These are phyloP conservation scores for Dissophora globulifera DNA, from an alignment of 192 early-diverging fungal genomes.

Conservation along the genomic window DNA sequence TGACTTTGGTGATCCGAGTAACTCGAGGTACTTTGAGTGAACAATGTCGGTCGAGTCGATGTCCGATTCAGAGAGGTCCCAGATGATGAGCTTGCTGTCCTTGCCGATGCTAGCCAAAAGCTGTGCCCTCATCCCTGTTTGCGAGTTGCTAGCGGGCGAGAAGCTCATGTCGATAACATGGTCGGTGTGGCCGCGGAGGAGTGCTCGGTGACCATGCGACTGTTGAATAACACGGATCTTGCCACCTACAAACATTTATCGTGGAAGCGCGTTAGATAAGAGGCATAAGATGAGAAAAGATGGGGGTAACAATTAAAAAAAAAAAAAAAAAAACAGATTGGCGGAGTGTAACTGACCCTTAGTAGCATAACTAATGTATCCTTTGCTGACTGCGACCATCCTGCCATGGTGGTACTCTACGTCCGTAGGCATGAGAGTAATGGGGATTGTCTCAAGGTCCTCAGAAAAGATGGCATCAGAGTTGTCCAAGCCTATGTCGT, in stretches of 20 bases:
- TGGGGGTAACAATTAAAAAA: too few relatives aligned
- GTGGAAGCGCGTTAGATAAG: too few relatives aligned
- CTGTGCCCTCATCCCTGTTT: conserved; percentile 5
- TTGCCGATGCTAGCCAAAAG: conserved; percentile 42
- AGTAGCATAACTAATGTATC: conserved; percentile 59
- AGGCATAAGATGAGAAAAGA: not conserved
- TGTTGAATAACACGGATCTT: conserved; percentile 54
- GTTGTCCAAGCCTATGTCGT: conserved; percentile 51
- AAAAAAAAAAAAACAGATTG: not conserved
- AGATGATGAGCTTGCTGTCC: conserved; percentile 45
- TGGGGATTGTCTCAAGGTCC: conserved; percentile 53
- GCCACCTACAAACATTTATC: too few relatives aligned
- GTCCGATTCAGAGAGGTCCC: conserved; percentile 46
- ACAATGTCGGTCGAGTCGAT: conserved; percentile 42
- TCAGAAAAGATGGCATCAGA: conserved; percentile 50
- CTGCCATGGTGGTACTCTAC: conserved; percentile 57
- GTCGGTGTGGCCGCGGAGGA: conserved; percentile 52
- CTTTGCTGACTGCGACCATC: conserved; percentile 56
- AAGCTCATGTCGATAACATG: conserved; percentile 54
- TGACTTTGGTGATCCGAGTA: conserved; percentile 14
- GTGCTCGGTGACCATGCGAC: conserved; percentile 46
- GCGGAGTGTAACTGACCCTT: conserved; percentile 43
- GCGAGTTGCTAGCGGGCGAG: conserved; percentile 11
- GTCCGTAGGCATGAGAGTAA: conserved; percentile 55
- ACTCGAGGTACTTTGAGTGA: conserved; percentile 50